These are phyloP conservation scores for Oryza punctata DNA, from an alignment of 176 grass and related monocot genomes.

Conservation along the genomic window DNA sequence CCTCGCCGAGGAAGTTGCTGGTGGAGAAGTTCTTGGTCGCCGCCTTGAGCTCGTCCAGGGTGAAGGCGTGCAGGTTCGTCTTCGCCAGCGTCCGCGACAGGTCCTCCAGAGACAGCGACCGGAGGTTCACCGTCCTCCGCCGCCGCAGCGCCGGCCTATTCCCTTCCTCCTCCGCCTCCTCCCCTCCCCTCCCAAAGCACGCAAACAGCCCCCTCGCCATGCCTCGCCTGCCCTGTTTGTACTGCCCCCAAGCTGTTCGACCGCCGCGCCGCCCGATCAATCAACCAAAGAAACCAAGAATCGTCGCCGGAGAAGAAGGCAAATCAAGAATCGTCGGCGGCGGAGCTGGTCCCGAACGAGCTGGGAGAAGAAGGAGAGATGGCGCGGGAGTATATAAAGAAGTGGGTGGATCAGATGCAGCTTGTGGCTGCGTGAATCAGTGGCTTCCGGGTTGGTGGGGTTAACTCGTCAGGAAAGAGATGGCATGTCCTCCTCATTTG, in stretches of 20 bases:
- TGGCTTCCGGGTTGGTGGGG: slow-evolving; percentile 40
- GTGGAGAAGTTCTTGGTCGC: slow-evolving; percentile 74
- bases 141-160: slow-evolving; percentile 28
- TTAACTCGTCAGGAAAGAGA: background rate
- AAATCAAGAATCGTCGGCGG: too few species aligned
- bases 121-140: slow-evolving; percentile 45
- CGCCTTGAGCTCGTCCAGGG: slow-evolving; percentile 68
- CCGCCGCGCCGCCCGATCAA: background rate
- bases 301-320: background rate
- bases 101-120: slow-evolving; percentile 72
- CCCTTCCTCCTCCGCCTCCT: background rate
- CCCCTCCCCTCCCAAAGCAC: slow-evolving; percentile 39
- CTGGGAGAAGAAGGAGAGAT: background rate
- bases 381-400: slow-evolving; percentile 39
- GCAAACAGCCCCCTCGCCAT: slow-evolving; percentile 47
- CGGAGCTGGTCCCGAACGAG: background rate
- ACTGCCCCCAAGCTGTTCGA: background rate
- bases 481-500: background rate
- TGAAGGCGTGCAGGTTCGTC: slow-evolving; percentile 84
- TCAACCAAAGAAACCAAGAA: background rate
- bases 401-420: background rate
- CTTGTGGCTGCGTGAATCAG: background rate
- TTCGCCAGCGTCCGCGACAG: slow-evolving; percentile 70
- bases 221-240: background rate
- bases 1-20: slow-evolving; percentile 77